Percentiles rank a stretch among this genome's conserved stretches.
These are phyloP conservation scores for Juglanconis oblonga DNA, from an alignment of 2,329 filamentous ascomycete species.

Conservation along the genomic window DNA sequence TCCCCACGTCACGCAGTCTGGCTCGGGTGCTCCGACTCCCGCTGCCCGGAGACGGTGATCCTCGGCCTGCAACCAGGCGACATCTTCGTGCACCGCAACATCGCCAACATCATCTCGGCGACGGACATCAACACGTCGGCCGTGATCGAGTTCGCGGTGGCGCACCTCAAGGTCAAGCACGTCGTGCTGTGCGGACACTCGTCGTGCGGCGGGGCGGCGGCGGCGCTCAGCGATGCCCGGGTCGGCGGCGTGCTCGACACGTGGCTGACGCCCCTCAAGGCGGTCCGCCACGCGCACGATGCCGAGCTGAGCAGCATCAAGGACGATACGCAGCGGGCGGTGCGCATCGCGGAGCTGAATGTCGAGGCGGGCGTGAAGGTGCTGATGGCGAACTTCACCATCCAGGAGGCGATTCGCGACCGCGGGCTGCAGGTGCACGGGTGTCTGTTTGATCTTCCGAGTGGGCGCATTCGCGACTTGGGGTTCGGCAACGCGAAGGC, in stretches of 20 bases:
- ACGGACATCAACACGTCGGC: slow-evolving; percentile 72
- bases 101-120: slow-evolving; percentile 76
- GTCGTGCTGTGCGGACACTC: slow-evolving; percentile 70
- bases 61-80: slow-evolving; percentile 77
- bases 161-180: slow-evolving; percentile 67
- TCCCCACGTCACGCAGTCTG: slow-evolving; percentile 50
- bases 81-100: slow-evolving; percentile 87
- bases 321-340: slow-evolving; percentile 51
- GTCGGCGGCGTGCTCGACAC: slow-evolving; percentile 54
- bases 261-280: slow-evolving; percentile 52
- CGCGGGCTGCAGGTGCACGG: slow-evolving; percentile 73
- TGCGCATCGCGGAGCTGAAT: slow-evolving; percentile 73
- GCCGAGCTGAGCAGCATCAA: slow-evolving; percentile 53
- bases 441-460: slow-evolving; percentile 65
- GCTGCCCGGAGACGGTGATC: slow-evolving; percentile 79
- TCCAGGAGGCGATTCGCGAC: slow-evolving; percentile 68
- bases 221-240: slow-evolving; percentile 46
- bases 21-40: slow-evolving; percentile 85
- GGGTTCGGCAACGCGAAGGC: slow-evolving; percentile 38
- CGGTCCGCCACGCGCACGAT: slow-evolving; percentile 42
- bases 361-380: slow-evolving; percentile 66
- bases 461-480: slow-evolving; percentile 48
- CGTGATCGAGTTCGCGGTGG: slow-evolving; percentile 78
- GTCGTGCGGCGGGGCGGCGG: slow-evolving; percentile 63
- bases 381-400: slow-evolving; percentile 64